phyloP scores from a whole-genome alignment of 2,329 filamentous ascomycete genomes.

The Colletotrichum falcatum region DNA sequence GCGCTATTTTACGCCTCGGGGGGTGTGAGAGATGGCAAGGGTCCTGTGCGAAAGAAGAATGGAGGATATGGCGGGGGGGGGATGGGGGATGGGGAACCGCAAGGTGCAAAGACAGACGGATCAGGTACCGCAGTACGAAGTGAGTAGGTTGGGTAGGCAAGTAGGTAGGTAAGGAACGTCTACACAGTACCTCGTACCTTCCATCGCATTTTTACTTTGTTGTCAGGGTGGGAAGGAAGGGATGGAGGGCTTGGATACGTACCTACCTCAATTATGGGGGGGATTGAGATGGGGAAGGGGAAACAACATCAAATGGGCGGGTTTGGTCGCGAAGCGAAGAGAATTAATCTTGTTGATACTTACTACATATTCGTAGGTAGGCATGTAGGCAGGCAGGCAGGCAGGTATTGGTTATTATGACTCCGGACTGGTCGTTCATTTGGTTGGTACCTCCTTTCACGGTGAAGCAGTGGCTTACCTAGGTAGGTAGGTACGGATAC shows the following conservation, averaged over 20 bases:
- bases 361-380: no score
- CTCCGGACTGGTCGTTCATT: not conserved
- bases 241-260: slow-evolving; percentile 7
- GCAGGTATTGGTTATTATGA: not conserved
- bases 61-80: not conserved
- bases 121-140: not conserved
- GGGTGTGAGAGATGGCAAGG: slow-evolving; percentile 20
- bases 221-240: slow-evolving; percentile 11
- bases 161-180: not conserved
- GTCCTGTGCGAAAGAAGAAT: slow-evolving; percentile 26
- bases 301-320: slow-evolving; percentile 15
- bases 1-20: slow-evolving; percentile 23
- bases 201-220: not conserved
- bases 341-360: no score
- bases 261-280: not conserved
- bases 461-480: not conserved
- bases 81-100: not conserved
- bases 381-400: no score
- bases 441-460: not conserved
- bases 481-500: not conserved
- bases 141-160: not conserved
- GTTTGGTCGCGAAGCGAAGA: slow-evolving; percentile 8
- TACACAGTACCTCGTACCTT: slow-evolving; percentile 9
- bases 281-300: not conserved
- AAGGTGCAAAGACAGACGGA: not conserved